Evolutionary conservation across 805 yeast species (phyloP), one percentile per base, ranked within the genome.

Genomic region (Lachancea sp.): DNA sequence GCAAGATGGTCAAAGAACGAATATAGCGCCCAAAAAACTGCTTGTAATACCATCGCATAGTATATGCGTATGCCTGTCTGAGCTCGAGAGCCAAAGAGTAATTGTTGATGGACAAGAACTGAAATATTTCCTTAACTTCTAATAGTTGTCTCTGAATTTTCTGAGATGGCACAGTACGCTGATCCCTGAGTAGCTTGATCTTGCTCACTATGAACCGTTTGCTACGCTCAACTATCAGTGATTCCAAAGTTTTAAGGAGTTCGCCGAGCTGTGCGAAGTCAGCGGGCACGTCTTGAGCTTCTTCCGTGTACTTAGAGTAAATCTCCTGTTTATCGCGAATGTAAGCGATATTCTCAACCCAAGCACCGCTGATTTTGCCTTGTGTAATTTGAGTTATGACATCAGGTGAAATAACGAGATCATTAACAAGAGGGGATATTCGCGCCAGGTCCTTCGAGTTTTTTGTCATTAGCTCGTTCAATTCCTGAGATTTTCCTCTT

Each of bases 21-120:
- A 80, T 61, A 62, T 88, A 89, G 47, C 88, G 76, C 13, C 80
- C 78, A 55, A 89, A 90, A 50, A 83, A 75, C 42, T 82, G 74
- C 43, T 73, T 70, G 59, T 92, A 92, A 64, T 90, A 92, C 98
- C 98, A 92, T 52, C 75, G 70, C 85, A 92, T 89, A 2, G 97
- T 90, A 53, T 78, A 79, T 15, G 80, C 65, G 58, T 92, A 92
- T 0, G 97, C 97, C 51, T 74, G 74, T 40, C 78, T 72, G 29
- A 92, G 69, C 54, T 86, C 92, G 12, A 65, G 57, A 0, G 95
- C 90, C 40, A 92, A 63, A 5, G 77, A 70, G 7, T 73, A 69
- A 42, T 83, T 75, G 36, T 77, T 74, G 4, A 62, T 52, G 3
- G 67, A 58, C 28, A 90, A 58, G 45, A 84, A 87, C 3, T 64